Evolutionary conservation across 768 basidiomycete genomes (phyloP).

Genomic region (Gymnopilus dilepis): DNA sequence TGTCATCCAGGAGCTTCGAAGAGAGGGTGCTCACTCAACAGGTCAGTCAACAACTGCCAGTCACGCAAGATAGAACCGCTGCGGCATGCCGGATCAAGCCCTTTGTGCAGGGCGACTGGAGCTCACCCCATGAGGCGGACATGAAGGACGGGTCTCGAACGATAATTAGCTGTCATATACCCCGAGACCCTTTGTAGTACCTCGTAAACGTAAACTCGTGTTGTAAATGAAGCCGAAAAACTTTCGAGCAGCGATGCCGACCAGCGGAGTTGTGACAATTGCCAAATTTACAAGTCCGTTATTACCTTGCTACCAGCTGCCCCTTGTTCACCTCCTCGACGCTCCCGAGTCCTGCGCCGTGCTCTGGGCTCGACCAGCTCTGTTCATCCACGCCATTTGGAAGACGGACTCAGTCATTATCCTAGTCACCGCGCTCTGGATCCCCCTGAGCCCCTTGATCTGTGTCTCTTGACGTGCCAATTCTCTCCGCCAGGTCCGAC

Average conservation of each 20-base stretch:
- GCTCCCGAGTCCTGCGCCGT: conserved; percentile 5
- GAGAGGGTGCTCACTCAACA: conserved; percentile 59
- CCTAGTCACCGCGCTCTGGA: conserved; percentile 7
- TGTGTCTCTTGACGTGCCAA: conserved; percentile 14
- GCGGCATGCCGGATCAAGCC: not conserved
- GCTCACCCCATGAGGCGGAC: not conserved
- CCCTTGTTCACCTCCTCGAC: conserved; percentile 4
- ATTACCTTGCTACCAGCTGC: conserved; percentile 9
- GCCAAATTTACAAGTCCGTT: conserved; percentile 25
- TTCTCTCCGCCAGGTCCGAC: conserved; percentile 17
- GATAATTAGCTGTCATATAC: not conserved
- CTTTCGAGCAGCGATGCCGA: conserved; percentile 22
- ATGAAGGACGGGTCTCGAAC: not conserved
- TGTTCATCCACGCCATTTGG: not conserved
- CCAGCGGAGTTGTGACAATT: conserved; percentile 30
- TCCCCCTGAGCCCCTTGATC: conserved; percentile 14
- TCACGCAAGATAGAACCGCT: conserved; percentile 12
- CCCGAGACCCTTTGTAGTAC: not conserved
- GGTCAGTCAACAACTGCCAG: conserved; percentile 27
- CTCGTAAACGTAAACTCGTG: not conserved
- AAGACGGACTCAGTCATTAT: conserved; percentile 1
- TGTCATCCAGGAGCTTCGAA: conserved; percentile 82
- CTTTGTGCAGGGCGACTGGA: not conserved
- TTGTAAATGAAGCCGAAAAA: conserved; percentile 5
- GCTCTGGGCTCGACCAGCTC: conserved; percentile 4